A percentile compares a stretch with the other conserved stretches of the same genome.
phyloP scores from a whole-genome alignment of 1,284 basidiomycete genomes.

The Meira nashicola region DNA sequence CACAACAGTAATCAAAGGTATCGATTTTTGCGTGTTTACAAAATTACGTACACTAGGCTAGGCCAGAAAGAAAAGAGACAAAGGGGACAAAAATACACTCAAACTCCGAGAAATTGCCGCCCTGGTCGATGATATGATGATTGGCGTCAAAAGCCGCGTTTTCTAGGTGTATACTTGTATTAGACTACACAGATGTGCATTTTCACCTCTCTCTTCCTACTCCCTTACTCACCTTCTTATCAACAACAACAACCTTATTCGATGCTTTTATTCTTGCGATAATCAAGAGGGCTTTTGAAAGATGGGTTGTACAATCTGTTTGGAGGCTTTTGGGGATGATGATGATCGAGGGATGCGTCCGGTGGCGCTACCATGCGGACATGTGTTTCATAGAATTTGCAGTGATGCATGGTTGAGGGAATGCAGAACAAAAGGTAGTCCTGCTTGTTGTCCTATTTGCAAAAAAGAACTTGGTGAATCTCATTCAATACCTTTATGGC shows the following conservation, averaged over 20 bases:
- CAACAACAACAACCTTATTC: neutral
- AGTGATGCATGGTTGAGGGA: slow-evolving; percentile 6
- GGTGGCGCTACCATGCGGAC: slow-evolving; percentile 12
- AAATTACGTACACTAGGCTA: no score
- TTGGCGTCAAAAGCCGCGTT: neutral
- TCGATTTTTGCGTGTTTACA: no score
- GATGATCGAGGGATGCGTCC: slow-evolving; percentile 10
- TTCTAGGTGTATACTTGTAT: no score
- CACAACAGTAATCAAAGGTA: no score
- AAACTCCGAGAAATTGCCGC: no score
- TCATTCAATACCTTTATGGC: neutral
- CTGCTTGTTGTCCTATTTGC: slow-evolving; percentile 10
- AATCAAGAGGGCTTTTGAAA: neutral
- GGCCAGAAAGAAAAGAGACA: no score
- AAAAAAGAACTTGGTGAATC: neutral
- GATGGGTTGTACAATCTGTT: slow-evolving; percentile 17
- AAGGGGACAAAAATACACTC: no score
- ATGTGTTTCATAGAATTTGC: slow-evolving; percentile 5
- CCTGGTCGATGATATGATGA: no score
- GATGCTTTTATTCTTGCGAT: neutral
- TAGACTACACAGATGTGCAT: neutral
- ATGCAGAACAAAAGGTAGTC: neutral
- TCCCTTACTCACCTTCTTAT: neutral
- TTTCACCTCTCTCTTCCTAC: neutral
- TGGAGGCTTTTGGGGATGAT: slow-evolving; percentile 9